Percentiles rank a stretch among this genome's conserved stretches.
Conservation (phyloP, 73 alveolate genomes). For the Breviolum minutum region DNA sequence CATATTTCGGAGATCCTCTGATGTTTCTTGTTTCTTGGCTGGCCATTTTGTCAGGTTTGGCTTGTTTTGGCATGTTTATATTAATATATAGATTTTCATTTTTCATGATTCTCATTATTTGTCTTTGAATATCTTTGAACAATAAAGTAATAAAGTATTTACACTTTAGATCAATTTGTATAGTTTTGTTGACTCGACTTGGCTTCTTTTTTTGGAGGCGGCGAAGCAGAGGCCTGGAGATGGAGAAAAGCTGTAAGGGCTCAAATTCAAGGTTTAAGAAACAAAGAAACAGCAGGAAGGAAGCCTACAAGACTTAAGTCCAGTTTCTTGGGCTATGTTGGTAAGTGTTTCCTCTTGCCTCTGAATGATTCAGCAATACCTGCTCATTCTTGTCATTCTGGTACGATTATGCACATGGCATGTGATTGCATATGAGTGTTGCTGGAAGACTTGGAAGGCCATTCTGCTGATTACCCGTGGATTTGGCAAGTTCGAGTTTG, state of each 20-base stretch:
- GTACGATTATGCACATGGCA: no score
- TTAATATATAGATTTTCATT: no score
- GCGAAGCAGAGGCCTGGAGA: background rate
- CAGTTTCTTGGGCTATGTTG: background rate
- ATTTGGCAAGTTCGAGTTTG: constrained; percentile 32
- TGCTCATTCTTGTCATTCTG: no score
- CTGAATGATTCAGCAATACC: background rate
- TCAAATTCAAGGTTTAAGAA: no score
- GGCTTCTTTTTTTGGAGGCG: background rate
- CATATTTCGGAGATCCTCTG: background rate
- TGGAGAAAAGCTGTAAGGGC: background rate
- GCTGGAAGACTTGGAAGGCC: background rate
- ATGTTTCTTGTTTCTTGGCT: no score
- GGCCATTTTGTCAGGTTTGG: background rate
- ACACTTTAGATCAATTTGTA: background rate
- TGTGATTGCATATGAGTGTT: no score
- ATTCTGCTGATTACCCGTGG: constrained; percentile 15
- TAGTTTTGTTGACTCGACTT: background rate
- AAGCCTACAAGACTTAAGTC: no score
- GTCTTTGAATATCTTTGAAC: no score
- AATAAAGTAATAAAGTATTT: no score
- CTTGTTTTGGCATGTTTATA: no score
- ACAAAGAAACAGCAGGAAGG: background rate
- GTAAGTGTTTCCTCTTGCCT: background rate
- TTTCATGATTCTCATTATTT: background rate